Percentiles rank a stretch among this genome's conserved stretches.
Evolutionary conservation across 2,329 filamentous ascomycete species (phyloP).

Genomic region (Hirsutella thompsonii): DNA sequence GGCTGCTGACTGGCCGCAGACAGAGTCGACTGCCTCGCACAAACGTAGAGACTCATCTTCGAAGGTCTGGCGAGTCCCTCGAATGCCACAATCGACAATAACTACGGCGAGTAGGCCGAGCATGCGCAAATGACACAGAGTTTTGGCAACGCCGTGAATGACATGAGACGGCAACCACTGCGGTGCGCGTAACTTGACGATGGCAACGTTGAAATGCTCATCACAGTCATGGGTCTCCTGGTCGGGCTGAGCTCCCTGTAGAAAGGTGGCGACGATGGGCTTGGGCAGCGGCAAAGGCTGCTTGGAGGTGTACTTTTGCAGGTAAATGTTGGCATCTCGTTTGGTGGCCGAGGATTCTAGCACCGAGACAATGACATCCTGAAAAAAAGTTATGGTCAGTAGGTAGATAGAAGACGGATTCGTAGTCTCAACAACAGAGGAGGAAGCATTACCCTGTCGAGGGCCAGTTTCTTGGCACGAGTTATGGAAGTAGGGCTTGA

Average conservation of each 20-base stretch:
- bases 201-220: slow-evolving; percentile 45
- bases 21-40: slow-evolving; percentile 58
- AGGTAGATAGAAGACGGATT: no score
- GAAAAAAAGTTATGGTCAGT: not conserved
- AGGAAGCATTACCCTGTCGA: no score
- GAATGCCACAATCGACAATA: slow-evolving; percentile 58
- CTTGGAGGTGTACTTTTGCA: slow-evolving; percentile 61
- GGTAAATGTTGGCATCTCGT: slow-evolving; percentile 81
- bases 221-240: slow-evolving; percentile 6
- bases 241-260: slow-evolving; percentile 16
- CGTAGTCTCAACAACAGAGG: no score
- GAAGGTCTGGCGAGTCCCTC: slow-evolving; percentile 26
- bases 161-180: slow-evolving; percentile 57
- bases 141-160: slow-evolving; percentile 65
- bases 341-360: slow-evolving; percentile 83
- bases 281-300: slow-evolving; percentile 9
- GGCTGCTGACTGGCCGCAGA: slow-evolving; percentile 53
- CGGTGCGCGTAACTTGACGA: slow-evolving; percentile 72
- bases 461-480: no score
- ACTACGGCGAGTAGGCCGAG: slow-evolving; percentile 75
- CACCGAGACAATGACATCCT: slow-evolving; percentile 80
- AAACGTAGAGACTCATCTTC: slow-evolving; percentile 59
- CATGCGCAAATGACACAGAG: slow-evolving; percentile 68
- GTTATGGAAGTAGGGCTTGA: no score
- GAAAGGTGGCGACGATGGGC: slow-evolving; percentile 17